These are phyloP conservation scores for Aspergillus cristatus DNA, from an alignment of 495 filamentous ascomycete genomes.

Conservation along the genomic window DNA sequence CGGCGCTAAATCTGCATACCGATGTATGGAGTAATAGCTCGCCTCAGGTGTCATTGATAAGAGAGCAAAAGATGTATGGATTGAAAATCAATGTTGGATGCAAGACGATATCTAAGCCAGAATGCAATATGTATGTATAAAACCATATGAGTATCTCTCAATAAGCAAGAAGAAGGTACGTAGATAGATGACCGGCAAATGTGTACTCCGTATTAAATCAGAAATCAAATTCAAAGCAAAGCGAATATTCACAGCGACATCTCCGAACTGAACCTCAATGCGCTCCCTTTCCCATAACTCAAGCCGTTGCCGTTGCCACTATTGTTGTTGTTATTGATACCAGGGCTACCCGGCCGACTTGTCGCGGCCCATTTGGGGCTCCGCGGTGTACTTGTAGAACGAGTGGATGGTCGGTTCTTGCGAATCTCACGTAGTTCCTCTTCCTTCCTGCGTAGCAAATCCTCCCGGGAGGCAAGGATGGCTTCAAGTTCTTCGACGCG, in stretches of 20 bases:
- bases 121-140: too few species aligned
- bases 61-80: too few species aligned
- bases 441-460: slow-evolving; percentile 49
- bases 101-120: too few species aligned
- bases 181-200: too few species aligned
- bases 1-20: too few species aligned
- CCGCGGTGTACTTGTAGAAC: slow-evolving; percentile 37
- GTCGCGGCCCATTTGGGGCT: slow-evolving; percentile 32
- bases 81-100: too few species aligned
- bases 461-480: slow-evolving; percentile 29
- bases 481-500: slow-evolving; percentile 43
- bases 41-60: too few species aligned
- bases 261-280: slow-evolving; percentile 34
- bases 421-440: slow-evolving; percentile 50
- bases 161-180: too few species aligned
- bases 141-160: too few species aligned
- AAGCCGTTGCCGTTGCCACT: slow-evolving; percentile 25
- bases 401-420: slow-evolving; percentile 38
- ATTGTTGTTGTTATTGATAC: slow-evolving; percentile 18
- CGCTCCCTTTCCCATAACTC: slow-evolving; percentile 26
- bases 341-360: slow-evolving; percentile 39
- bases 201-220: too few species aligned
- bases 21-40: too few species aligned
- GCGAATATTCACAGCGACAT: slow-evolving; percentile 17
- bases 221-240: too few species aligned